Conservation (phyloP, 768 basidiomycete genomes). For the Chlorophyllum brunneum region DNA sequence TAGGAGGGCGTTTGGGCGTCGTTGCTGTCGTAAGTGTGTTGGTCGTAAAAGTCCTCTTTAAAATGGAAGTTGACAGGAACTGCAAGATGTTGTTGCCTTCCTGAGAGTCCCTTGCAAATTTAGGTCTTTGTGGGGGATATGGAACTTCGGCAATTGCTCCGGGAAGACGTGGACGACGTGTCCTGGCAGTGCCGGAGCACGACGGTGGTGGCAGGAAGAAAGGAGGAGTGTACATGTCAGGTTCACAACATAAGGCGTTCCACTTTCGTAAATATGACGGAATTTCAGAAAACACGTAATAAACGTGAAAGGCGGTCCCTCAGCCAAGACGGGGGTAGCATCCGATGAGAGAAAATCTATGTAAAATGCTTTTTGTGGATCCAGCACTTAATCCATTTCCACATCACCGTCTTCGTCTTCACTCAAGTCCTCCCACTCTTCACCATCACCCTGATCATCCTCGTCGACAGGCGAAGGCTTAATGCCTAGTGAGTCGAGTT, state of each 20-base stretch:
- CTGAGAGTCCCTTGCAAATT: no score
- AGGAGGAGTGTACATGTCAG: not conserved
- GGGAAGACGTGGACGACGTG: not conserved
- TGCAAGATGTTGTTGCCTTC: no score
- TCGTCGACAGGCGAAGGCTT: constrained; percentile 55
- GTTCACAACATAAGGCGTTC: no score
- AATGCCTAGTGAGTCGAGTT: constrained; percentile 66
- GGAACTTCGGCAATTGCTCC: not conserved
- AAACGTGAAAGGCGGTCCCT: no score
- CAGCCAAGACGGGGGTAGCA: not conserved
- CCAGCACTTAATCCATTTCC: constrained; percentile 43
- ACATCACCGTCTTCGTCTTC: constrained; percentile 55
- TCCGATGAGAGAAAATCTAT: not conserved
- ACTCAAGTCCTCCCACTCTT: constrained; percentile 64
- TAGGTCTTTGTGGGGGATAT: no score
- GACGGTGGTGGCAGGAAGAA: not conserved
- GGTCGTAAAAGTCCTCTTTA: no score
- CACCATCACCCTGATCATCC: constrained; percentile 44
- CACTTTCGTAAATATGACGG: no score
- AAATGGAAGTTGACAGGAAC: no score
- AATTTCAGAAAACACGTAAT: no score
- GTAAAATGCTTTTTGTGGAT: constrained; percentile 1
- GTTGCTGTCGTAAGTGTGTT: no score
- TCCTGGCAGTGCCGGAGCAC: not conserved
- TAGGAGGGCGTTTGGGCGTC: no score